phyloP scores from a whole-genome alignment of 2,329 filamentous ascomycete genomes.

The Colletotrichum higginsianum region DNA sequence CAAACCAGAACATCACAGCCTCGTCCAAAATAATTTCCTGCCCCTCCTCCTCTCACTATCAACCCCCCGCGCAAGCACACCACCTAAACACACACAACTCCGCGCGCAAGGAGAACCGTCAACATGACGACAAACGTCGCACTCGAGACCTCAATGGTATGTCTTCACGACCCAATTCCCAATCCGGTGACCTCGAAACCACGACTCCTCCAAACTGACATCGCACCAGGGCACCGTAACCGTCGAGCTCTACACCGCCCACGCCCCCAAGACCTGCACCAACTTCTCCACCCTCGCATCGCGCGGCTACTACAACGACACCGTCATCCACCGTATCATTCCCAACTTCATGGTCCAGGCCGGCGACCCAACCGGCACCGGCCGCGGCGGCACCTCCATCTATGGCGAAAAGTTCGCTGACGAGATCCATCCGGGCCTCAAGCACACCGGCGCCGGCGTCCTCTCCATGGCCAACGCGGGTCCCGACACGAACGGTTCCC shows the following conservation, averaged over 20 bases:
- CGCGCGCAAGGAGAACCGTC: constrained; percentile 10
- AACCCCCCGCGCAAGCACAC: background rate
- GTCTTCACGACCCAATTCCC: constrained; percentile 30
- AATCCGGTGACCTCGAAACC: background rate
- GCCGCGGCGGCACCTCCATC: constrained; percentile 89
- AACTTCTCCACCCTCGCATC: constrained; percentile 88
- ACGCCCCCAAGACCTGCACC: constrained; percentile 90
- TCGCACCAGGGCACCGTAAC: constrained; percentile 80
- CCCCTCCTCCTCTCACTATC: constrained; percentile 12
- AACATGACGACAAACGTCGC: constrained; percentile 83
- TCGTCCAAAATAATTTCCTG: constrained; percentile 31
- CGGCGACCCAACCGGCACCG: constrained; percentile 94
- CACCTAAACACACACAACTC: too few relatives aligned
- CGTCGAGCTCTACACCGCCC: constrained; percentile 89
- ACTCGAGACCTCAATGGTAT: constrained; percentile 89
- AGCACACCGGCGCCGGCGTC: constrained; percentile 94
- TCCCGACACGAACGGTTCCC: constrained; percentile 92
- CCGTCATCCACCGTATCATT: constrained; percentile 95
- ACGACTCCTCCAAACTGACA: background rate
- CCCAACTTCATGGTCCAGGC: constrained; percentile 97
- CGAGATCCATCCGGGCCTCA: constrained; percentile 84
- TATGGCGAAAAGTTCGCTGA: constrained; percentile 96
- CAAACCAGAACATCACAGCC: constrained; percentile 21
- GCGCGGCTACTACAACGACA: constrained; percentile 89
- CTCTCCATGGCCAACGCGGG: constrained; percentile 97